A percentile compares a stretch with the other conserved stretches of the same genome.
These are phyloP conservation scores for Aspergillus sclerotialis DNA, from an alignment of 2,329 filamentous ascomycete genomes.

Conservation along the genomic window DNA sequence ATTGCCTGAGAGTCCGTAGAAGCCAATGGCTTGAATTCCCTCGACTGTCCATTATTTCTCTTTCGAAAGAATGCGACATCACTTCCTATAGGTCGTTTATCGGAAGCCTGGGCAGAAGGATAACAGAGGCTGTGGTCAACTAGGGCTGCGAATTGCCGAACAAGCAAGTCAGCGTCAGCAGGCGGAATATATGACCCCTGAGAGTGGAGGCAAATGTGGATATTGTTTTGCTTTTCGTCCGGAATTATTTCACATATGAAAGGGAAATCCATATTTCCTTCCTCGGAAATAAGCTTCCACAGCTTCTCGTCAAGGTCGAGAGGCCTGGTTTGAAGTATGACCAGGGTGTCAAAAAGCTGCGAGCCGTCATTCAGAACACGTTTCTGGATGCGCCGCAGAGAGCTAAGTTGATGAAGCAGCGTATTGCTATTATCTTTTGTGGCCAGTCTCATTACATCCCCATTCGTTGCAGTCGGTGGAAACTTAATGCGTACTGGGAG, in stretches of 20 bases:
- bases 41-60: conserved; percentile 4
- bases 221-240: conserved; percentile 41
- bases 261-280: conserved; percentile 57
- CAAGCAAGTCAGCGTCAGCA: conserved; percentile 16
- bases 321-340: conserved; percentile 66
- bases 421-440: conserved; percentile 57
- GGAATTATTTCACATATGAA: conserved; percentile 70
- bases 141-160: conserved; percentile 22
- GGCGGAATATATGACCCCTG: conserved; percentile 30
- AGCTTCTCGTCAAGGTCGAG: conserved; percentile 38
- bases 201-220: conserved; percentile 59
- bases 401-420: conserved; percentile 65
- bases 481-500: conserved; percentile 62
- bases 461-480: conserved; percentile 41
- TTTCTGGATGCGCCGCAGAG: conserved; percentile 64
- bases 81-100: conserved; percentile 14
- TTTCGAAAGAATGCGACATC: conserved; percentile 22
- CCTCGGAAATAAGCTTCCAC: conserved; percentile 46
- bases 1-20: conserved; percentile 5
- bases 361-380: conserved; percentile 39
- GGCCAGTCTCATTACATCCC: conserved; percentile 53
- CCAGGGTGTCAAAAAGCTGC: conserved; percentile 69
- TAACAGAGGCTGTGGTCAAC: conserved; percentile 28
- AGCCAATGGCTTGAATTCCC: background rate
- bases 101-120: conserved; percentile 22